phyloP scores from a whole-genome alignment of 352 stramenopile species.

The Phytophthora chlamydospora region DNA sequence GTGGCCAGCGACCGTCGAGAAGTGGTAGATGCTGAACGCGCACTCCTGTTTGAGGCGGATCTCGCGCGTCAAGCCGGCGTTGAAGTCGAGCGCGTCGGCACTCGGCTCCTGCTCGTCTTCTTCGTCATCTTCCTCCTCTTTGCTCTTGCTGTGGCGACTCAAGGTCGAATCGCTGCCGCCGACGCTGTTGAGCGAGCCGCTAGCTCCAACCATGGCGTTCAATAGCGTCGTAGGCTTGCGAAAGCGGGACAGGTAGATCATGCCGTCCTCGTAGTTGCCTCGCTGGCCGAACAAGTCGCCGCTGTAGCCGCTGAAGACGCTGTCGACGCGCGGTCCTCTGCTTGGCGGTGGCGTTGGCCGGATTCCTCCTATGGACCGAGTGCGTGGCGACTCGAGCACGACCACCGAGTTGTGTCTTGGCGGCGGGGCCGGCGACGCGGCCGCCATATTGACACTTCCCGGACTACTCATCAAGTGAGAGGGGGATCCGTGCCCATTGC shows the following conservation, averaged over 20 bases:
- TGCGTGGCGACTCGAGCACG: conserved; percentile 54
- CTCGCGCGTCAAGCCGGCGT: conserved; percentile 48
- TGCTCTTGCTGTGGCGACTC: conserved; percentile 49
- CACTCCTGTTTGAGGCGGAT: conserved; percentile 82
- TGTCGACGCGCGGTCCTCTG: conserved; percentile 38
- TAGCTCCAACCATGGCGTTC: conserved; percentile 22
- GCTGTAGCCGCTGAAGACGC: conserved; percentile 67
- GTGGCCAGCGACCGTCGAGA: conserved; percentile 66
- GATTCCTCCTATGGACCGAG: conserved; percentile 54
- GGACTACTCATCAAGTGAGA: conserved; percentile 28
- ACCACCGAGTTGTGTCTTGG: conserved; percentile 38
- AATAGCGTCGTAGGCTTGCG: conserved; percentile 54
- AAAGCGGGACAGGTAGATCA: conserved; percentile 90
- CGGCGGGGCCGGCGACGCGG: conserved; percentile 43
- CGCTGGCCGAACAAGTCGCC: conserved; percentile 87
- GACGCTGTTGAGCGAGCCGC: conserved; percentile 30
- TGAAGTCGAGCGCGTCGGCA: conserved; percentile 46
- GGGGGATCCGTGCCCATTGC: conserved; percentile 24
- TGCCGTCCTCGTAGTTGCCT: conserved; percentile 84
- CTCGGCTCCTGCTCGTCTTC: conserved; percentile 52
- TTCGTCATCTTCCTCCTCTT: conserved; percentile 50
- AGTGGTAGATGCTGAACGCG: conserved; percentile 84
- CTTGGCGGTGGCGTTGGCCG: conserved; percentile 28
- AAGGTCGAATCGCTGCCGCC: conserved; percentile 24
- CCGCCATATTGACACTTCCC: conserved; percentile 5